phyloP scores from a whole-genome alignment of 2,329 filamentous ascomycete species.

The Scolecobasidium constrictum region DNA sequence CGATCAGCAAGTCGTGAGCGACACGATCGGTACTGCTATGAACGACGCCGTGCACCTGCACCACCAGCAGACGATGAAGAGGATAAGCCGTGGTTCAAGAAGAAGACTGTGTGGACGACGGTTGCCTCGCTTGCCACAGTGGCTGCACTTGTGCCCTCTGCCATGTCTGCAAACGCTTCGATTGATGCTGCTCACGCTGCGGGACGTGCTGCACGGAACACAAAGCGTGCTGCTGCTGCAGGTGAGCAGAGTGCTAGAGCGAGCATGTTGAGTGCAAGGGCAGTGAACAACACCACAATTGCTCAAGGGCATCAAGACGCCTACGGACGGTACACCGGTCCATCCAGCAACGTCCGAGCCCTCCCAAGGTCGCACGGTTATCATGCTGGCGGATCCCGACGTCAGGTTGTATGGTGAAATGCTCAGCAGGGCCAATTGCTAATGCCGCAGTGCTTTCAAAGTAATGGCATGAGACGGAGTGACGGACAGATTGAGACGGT shows the following conservation, averaged over 20 bases:
- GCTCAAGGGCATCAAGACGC: constrained; percentile 6
- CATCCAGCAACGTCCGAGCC: no score
- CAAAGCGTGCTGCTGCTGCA: background rate
- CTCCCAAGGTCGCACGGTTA: no score
- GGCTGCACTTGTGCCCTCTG: constrained; percentile 6
- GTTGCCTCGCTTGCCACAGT: constrained; percentile 9
- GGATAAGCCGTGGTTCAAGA: constrained; percentile 10
- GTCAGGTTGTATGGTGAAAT: no score
- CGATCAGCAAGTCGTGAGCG: background rate
- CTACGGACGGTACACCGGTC: constrained; percentile 3
- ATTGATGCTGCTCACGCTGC: constrained; percentile 1
- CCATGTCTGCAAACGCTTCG: constrained; percentile 4
- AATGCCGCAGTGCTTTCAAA: no score
- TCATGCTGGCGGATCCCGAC: no score
- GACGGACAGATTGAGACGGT: no score
- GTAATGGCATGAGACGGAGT: no score
- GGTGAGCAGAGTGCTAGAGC: constrained; percentile 2
- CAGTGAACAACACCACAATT: constrained; percentile 1
- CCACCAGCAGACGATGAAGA: background rate
- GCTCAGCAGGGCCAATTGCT: no score
- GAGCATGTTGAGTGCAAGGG: background rate
- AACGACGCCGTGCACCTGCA: background rate
- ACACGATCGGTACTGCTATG: background rate
- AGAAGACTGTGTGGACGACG: constrained; percentile 9
- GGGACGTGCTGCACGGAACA: background rate